Base-by-base conservation (phyloP, 164 flowering plant genomes). In the Vitis rupestris region DNA sequence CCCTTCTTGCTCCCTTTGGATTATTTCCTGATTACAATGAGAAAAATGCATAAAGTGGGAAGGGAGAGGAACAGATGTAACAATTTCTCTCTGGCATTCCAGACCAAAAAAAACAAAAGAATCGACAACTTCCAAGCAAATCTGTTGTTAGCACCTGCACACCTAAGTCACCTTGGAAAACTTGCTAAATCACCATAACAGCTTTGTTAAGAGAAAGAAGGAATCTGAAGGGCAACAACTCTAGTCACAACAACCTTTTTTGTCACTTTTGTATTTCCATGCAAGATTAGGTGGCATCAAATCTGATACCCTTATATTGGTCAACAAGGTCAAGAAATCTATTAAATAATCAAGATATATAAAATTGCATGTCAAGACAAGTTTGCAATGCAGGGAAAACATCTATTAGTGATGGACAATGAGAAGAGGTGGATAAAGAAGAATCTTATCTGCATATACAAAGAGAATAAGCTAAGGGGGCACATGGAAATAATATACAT, bases 1-100 rank as follows among this genome's bases (percentile, higher is more conserved):
- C 70, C 97, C 98, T 81, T 94, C 94, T 75, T 78, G 80, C 79
- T 90, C 99, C 80, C 92, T 83, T 80, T 82, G 88, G 55, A 71
- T 79, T 76, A 94, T 61, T 79, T 88, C 94, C 99, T 92, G 76
- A 56, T 72, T 56, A 70, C 60, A 2, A 50, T 3, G 52, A 19
- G 5, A 58, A 52, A 56, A 16, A 9, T 50, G 8, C n/a, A 50
- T 48, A 9, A 65, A 10, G 11, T 61, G 19, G 6, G 2, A 37
- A 37, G 44, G 44, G 44, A 37, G 44, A 31, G 50, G 8, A 12
- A 15, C 29, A 16, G n/a, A 29, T 30, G 10, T 31, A 53, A 19
- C 17, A 64, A 49, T 50, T n/a, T 44, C 16, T 27, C 16, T 47
- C 48, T 3, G 3, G 44, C 27, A 52, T 14, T 30, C 54, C 50